Evolutionary conservation across 2,329 filamentous ascomycete genomes (phyloP).

Genomic region (Penicillium sp.): DNA sequence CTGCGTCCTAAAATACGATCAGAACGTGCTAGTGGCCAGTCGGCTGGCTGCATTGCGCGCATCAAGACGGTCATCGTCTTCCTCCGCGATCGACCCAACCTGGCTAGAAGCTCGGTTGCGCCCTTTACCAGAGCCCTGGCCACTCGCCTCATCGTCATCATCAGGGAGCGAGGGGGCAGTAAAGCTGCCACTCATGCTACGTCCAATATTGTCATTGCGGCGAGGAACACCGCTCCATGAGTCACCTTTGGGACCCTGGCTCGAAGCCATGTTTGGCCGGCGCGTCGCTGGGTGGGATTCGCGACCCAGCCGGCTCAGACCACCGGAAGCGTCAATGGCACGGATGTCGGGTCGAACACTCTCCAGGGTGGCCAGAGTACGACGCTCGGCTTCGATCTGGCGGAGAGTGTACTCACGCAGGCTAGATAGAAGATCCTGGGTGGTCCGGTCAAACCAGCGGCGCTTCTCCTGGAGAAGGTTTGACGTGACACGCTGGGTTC

Average conservation of each 20-base stretch:
- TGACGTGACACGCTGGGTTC: constrained; percentile 82
- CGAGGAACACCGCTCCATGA: constrained; percentile 94
- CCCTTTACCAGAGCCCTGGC: constrained; percentile 41
- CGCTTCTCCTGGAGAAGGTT: constrained; percentile 87
- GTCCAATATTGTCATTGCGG: constrained; percentile 71
- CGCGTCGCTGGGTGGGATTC: constrained; percentile 77
- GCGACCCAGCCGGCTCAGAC: constrained; percentile 82
- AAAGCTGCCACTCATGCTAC: constrained; percentile 73
- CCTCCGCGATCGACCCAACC: constrained; percentile 49
- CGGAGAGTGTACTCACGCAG: constrained; percentile 91
- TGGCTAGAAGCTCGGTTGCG: constrained; percentile 49
- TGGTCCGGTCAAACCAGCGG: constrained; percentile 84
- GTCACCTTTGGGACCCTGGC: constrained; percentile 96
- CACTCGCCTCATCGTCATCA: constrained; percentile 56
- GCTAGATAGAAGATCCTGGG: constrained; percentile 75
- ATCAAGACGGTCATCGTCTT: constrained; percentile 84
- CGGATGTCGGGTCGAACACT: constrained; percentile 89
- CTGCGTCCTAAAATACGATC: constrained; percentile 24
- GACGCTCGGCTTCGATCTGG: constrained; percentile 91
- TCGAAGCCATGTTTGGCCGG: constrained; percentile 74
- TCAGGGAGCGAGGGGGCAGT: constrained; percentile 60
- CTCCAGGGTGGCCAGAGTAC: constrained; percentile 89
- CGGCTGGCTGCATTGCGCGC: constrained; percentile 92
- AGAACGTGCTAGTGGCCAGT: constrained; percentile 92
- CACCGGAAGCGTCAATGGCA: constrained; percentile 85